Evolutionary conservation across 73 alveolate species (phyloP).

Genomic region (Paramecium sonneborni): DNA sequence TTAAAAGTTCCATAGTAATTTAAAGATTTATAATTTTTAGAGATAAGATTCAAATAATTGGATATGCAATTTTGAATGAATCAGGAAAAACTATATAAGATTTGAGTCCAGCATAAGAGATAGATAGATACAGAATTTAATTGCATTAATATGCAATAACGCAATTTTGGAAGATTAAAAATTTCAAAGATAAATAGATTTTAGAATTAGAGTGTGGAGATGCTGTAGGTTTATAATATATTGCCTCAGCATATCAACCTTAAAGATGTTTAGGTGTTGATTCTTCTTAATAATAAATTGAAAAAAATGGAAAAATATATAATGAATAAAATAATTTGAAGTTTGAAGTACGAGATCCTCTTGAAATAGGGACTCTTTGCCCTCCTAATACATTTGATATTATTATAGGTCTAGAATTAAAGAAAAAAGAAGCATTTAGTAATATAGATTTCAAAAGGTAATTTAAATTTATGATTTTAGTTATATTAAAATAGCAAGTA

Average conservation of each 20-base stretch:
- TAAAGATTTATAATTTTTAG: neutral
- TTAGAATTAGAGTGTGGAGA: conserved; percentile 19
- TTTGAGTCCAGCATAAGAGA: neutral
- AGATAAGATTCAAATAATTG: neutral
- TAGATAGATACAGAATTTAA: neutral
- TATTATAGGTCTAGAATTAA: neutral
- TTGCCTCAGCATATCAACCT: neutral
- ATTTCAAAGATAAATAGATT: neutral
- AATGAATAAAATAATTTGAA: neutral
- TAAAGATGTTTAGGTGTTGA: neutral
- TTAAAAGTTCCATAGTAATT: neutral
- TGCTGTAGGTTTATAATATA: neutral
- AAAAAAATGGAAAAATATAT: neutral
- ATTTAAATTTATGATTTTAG: neutral
- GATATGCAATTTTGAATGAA: conserved; percentile 17
- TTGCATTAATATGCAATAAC: neutral
- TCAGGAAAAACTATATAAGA: neutral
- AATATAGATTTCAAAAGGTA: neutral
- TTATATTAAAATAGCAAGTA: neutral
- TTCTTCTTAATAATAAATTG: neutral
- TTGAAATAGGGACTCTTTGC: neutral
- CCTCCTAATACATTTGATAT: conserved; percentile 1
- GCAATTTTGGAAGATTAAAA: neutral
- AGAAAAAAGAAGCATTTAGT: neutral
- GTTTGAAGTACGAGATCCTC: neutral